Evolutionary conservation across 768 basidiomycete species (phyloP).

Genomic region (Suillus occidentalis): DNA sequence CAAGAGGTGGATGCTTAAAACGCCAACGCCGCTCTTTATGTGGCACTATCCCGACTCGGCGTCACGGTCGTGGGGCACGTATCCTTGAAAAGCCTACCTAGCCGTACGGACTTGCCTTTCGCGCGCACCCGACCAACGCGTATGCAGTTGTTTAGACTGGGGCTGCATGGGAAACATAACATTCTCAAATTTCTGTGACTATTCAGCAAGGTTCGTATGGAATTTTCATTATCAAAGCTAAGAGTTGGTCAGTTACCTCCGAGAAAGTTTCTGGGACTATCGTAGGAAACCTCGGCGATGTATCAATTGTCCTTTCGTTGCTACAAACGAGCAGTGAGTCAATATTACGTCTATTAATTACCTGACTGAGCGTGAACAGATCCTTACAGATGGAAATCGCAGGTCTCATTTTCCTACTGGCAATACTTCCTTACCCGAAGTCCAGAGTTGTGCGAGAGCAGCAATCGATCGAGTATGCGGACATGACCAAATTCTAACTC

Average conservation of each 20-base stretch:
- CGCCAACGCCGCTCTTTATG: neutral
- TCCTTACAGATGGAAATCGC: neutral
- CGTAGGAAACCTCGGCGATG: neutral
- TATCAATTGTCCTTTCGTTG: neutral
- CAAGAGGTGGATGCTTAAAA: neutral
- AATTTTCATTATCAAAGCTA: too few relatives aligned
- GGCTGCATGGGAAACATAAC: too few relatives aligned
- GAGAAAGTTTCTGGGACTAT: neutral
- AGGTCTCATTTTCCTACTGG: constrained; percentile 9
- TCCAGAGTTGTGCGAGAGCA: constrained; percentile 11
- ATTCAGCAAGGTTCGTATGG: too few relatives aligned
- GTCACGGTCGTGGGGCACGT: too few relatives aligned
- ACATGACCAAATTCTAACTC: neutral
- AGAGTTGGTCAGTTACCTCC: neutral
- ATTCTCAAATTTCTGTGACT: too few relatives aligned
- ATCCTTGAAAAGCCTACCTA: too few relatives aligned
- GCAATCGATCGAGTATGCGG: constrained; percentile 11
- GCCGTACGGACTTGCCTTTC: too few relatives aligned
- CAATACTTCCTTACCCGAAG: constrained; percentile 10
- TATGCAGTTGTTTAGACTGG: too few relatives aligned
- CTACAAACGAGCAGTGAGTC: neutral
- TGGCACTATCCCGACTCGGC: too few relatives aligned
- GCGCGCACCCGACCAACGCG: too few relatives aligned
- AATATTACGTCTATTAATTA: neutral
- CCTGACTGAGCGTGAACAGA: neutral